Percentiles rank a stretch among this genome's conserved stretches.
phyloP scores from a whole-genome alignment of 495 filamentous ascomycete genomes.

The Penicillium salamii region DNA sequence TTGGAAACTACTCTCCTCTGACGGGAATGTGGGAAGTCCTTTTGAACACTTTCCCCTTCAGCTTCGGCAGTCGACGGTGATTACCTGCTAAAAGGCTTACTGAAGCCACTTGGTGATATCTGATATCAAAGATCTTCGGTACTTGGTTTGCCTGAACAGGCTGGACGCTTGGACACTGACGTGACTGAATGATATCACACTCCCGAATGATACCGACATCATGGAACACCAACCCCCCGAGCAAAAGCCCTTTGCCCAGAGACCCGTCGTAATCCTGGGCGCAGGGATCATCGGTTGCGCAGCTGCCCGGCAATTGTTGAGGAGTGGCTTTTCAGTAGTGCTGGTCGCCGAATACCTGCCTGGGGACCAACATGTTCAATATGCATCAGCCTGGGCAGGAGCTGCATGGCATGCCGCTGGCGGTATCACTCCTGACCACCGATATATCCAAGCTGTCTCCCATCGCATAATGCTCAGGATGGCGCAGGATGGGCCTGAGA shows the following conservation, averaged over 20 bases:
- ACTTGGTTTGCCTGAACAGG: neutral
- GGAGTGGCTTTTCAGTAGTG: constrained; percentile 36
- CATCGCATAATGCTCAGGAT: constrained; percentile 39
- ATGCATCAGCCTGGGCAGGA: constrained; percentile 47
- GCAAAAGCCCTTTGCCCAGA: constrained; percentile 33
- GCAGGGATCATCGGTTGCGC: constrained; percentile 47
- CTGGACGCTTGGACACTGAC: neutral
- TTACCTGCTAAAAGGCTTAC: too few species aligned
- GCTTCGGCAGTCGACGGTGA: too few species aligned
- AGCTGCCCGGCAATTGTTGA: constrained; percentile 35
- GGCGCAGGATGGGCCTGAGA: constrained; percentile 32
- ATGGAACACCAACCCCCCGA: constrained; percentile 18
- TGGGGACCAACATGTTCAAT: constrained; percentile 39
- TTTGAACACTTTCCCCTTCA: too few species aligned
- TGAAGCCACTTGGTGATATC: too few species aligned
- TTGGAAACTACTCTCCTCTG: too few species aligned
- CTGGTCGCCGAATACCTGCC: constrained; percentile 43
- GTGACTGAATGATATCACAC: neutral
- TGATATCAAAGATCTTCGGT: too few species aligned
- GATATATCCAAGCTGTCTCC: constrained; percentile 38
- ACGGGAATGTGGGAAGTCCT: too few species aligned
- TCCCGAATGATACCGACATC: constrained; percentile 1
- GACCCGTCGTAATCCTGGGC: constrained; percentile 39
- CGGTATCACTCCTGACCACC: constrained; percentile 37
- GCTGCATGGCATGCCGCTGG: constrained; percentile 46